Evolutionary conservation across 768 basidiomycete genomes (phyloP), one percentile per base, ranked within the genome.

Genomic region (Termitomyces sp.): DNA sequence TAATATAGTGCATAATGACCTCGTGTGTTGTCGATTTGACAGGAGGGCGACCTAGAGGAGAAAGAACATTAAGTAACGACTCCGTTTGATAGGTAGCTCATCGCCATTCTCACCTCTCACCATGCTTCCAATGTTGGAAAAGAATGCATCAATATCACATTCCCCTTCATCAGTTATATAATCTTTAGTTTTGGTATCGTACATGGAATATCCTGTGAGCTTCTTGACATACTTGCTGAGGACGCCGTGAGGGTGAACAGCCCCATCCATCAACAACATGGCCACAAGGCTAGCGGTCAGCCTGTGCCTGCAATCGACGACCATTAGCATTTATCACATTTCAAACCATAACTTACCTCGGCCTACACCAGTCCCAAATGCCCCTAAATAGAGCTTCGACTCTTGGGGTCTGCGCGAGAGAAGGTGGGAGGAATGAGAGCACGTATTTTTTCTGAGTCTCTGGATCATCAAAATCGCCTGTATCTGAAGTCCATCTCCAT

Each of bases 1-100:
- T n/a, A n/a, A 50, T 40, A n/a, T 57, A 57, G 23, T 57, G 23
- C 23, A 58, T 43, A 1, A 58, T 46, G 1, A 58, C 57, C 44
- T 52, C 57, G 14, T 52, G 57, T 28, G 43, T 47, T 12, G 55
- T 47, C 3, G 46, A 32, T 36, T 20, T n/a, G 3, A 56, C 55
- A 13, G 32, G 41, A 10, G 46, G 46, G 4, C 26, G 26, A 28
- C 46, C 55, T 56, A 14, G 14, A 12, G 8, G 4, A 20, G 10
- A 26, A 26, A 35, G 7, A 36, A 1, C 4, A 35, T 23, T 9
- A 26, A 35, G 35, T 12, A 35, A 44, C 1, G 6, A 28, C 3
- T 26, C 23, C 5, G 3, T 26, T 26, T n/a, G 23, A 28, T 28
- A 20, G 23, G 13, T 28, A 47, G 46, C 7, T 20, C 13, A 28